phyloP scores from a whole-genome alignment of 192 early-diverging fungal genomes.

The Podila minutissima region DNA sequence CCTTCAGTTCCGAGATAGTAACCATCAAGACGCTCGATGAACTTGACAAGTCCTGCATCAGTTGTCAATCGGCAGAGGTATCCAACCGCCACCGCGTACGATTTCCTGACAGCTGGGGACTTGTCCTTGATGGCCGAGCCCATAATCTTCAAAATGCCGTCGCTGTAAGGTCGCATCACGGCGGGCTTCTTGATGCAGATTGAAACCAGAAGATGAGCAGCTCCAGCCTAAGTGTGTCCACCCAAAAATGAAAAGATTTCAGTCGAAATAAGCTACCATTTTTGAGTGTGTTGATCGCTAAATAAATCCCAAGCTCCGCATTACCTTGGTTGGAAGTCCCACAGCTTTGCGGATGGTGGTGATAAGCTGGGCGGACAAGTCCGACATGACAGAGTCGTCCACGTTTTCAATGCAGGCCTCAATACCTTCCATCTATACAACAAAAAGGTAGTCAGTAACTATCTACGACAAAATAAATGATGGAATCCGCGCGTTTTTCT shows the following conservation, averaged over 20 bases:
- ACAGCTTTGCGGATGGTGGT: conserved; percentile 82
- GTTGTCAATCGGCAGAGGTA: conserved; percentile 75
- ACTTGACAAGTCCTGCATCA: conserved; percentile 64
- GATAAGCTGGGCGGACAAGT: conserved; percentile 74
- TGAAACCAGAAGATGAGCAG: conserved; percentile 85
- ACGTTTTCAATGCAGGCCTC: conserved; percentile 83
- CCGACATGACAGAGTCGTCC: conserved; percentile 72
- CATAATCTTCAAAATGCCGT: conserved; percentile 79
- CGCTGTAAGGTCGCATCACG: conserved; percentile 75
- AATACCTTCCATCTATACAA: conserved; percentile 80
- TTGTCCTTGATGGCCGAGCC: conserved; percentile 79
- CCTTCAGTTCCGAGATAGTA: conserved; percentile 80
- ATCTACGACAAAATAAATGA: neutral
- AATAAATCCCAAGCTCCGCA: neutral
- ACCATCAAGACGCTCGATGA: conserved; percentile 77
- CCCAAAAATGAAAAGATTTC: neutral
- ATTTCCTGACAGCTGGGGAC: conserved; percentile 84
- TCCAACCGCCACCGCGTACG: conserved; percentile 86
- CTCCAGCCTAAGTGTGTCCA: conserved; percentile 73
- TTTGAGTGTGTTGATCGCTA: neutral
- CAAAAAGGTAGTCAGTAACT: neutral
- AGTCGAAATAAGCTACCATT: neutral
- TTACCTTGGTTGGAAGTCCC: conserved; percentile 84
- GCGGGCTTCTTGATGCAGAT: conserved; percentile 76
- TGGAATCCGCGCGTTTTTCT: neutral